Evolutionary conservation across 371 early-diverging fungal genomes (phyloP), one percentile per base, ranked within the genome.

Genomic region (Mucor racemosus): DNA sequence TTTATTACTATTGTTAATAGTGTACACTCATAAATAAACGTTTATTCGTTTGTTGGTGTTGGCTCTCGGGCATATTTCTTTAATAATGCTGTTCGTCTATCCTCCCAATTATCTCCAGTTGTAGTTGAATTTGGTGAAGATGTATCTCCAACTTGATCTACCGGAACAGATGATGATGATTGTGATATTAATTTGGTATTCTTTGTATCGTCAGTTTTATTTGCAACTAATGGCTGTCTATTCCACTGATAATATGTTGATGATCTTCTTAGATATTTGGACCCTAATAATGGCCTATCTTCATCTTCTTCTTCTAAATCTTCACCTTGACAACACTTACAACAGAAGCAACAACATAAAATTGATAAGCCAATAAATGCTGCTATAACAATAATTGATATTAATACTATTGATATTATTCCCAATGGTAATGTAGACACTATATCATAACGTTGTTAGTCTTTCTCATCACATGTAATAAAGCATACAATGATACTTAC

Each of bases 211-310:
- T 50, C 26, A 3, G 26, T 42, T 13, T 62, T 21, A 7, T 57
- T 48, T 10, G 59, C 14, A 8, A 26, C 34, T 4, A 54, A 34
- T 34, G 73, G 66, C 34, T 62, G 54, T 59, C 64, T 46, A 44
- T 73, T 73, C 66, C 69, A 73, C 14, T 69, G 69, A 62, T 73
- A 73, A 59, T 68, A 73, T 0, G 72, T 72, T 1, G 73, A 65
- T 19, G 73, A 59, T 26, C 73, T 50, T 11, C 69, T 60, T 13
- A 69, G 62, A 53, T 62, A 62, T 44, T 17, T 38, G 21, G 38
- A 44, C 7, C 56, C 46, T n/a, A 69, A 46, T 17, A 69, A 44
- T 8, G 62, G 69, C 39, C 66, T 35, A 7, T 65, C 62, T 36
- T 70, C 69, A 3, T 65, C 60, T 39, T 53, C 58, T 19, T 68